Conservation (phyloP, 495 filamentous ascomycete species). For the Penicillium pancosmium region DNA sequence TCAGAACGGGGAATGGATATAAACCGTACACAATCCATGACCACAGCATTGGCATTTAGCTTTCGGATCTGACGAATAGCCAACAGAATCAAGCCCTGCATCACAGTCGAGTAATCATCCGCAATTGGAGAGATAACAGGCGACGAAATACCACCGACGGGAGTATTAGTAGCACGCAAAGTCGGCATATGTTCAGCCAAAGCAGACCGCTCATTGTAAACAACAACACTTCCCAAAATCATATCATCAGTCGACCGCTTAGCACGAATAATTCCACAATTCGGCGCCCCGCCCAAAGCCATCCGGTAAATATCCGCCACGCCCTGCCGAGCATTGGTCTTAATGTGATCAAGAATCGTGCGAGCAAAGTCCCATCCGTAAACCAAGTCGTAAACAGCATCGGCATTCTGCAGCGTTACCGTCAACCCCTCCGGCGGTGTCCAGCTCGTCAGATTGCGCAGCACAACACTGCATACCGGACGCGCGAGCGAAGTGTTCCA, state of each 20-base stretch:
- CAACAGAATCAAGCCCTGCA: conserved; percentile 81
- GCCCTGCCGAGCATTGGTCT: conserved; percentile 73
- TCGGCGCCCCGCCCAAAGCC: conserved; percentile 69
- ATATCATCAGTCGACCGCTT: conserved; percentile 67
- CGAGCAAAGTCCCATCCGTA: conserved; percentile 79
- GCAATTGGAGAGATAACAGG: conserved; percentile 73
- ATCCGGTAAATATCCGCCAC: conserved; percentile 81
- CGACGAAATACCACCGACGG: conserved; percentile 74
- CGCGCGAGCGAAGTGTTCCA: conserved; percentile 68
- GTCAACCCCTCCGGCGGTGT: conserved; percentile 71
- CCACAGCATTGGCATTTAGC: conserved; percentile 66
- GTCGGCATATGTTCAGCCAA: conserved; percentile 72
- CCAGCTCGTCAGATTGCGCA: conserved; percentile 72
- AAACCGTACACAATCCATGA: conserved; percentile 72
- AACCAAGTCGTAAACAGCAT: conserved; percentile 66
- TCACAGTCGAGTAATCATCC: conserved; percentile 67
- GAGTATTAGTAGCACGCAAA: conserved; percentile 49
- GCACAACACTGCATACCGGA: conserved; percentile 65
- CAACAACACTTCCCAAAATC: conserved; percentile 79
- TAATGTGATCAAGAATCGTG: conserved; percentile 73
- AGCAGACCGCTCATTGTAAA: conserved; percentile 69
- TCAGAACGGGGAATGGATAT: conserved; percentile 2
- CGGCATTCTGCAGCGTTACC: conserved; percentile 67
- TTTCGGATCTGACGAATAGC: conserved; percentile 82
- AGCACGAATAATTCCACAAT: conserved; percentile 81